Evolutionary conservation across 2,329 filamentous ascomycete genomes (phyloP), one percentile per base, ranked within the genome.

Genomic region (Cytospora chrysosperma): DNA sequence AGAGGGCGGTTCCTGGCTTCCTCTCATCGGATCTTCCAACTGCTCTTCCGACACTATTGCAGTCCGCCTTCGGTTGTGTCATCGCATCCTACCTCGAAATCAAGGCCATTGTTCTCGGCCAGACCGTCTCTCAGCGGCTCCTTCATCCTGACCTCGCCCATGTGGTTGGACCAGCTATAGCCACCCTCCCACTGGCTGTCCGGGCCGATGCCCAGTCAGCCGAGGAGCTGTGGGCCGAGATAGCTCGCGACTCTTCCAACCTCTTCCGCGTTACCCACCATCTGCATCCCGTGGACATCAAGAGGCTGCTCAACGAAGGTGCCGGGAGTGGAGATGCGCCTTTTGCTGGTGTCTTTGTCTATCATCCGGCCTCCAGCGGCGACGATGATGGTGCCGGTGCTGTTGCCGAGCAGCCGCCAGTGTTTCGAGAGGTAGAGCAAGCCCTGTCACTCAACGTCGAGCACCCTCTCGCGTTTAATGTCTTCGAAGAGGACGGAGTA

Each of bases 381-480:
- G 53, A 51, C 27, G 37, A 55, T 9, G 51, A 54, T 24, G 13
- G 15, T 12, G 32, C 24, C 5, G 37, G 15, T 26, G 24, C 27
- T 0, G 56, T 59, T 6, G 4, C 19, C 15, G 52, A 27, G 26
- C 15, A 43, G 1, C 24, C 60, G 10, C n/a, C n/a, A n/a, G 24
- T 73, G 1, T 77, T 75, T 70, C 64, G 54, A 3, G 70, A 73
- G 54, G 53, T 70, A 4, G 71, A 73, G 17, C 71, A 75, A 64
- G 67, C 71, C 7, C 67, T 77, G 27, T 70, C 72, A 1, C 70
- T 78, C 17, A 71, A 72, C 37, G 77, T 79, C 7, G 77, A 79
- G 56, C 76, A 78, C 63, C 70, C 75, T 0, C 70, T 78, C 66
- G 76, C 76, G 3, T 68, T 79, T 55, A 78, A 79, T 51, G 70